Conservation (phyloP, 148 eudicot genomes). For the Gaultheria prostrata region DNA sequence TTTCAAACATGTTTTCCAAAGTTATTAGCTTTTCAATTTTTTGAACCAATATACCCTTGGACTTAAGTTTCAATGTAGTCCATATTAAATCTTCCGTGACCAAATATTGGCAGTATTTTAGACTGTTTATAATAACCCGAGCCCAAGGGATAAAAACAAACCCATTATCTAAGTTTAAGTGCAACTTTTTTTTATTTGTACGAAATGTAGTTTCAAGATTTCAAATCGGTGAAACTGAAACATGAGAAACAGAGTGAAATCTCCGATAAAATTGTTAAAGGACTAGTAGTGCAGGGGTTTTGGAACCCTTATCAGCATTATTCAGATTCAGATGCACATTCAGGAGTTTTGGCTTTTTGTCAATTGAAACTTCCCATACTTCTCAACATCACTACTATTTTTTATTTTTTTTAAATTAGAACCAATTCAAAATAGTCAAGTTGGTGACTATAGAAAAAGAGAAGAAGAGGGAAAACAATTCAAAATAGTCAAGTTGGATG, state of each 20-base stretch:
- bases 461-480: too few relatives aligned
- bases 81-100: neutral
- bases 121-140: neutral
- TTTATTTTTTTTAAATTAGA: too few relatives aligned
- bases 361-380: too few relatives aligned
- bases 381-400: too few relatives aligned
- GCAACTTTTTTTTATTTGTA: neutral
- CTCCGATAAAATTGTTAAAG: neutral
- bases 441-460: neutral
- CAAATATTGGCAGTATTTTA: neutral
- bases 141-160: neutral
- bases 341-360: neutral
- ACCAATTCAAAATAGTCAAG: neutral
- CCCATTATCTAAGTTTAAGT: neutral
- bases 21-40: neutral
- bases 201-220: too few relatives aligned
- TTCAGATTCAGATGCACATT: neutral
- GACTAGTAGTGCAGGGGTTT: neutral
- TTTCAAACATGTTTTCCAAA: neutral
- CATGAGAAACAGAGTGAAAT: neutral
- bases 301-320: neutral
- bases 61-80: neutral
- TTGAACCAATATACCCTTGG: neutral
- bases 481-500: neutral
- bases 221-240: neutral